Base-by-base conservation (phyloP, 2,329 filamentous ascomycete genomes). In the Diplodia mutila region DNA sequence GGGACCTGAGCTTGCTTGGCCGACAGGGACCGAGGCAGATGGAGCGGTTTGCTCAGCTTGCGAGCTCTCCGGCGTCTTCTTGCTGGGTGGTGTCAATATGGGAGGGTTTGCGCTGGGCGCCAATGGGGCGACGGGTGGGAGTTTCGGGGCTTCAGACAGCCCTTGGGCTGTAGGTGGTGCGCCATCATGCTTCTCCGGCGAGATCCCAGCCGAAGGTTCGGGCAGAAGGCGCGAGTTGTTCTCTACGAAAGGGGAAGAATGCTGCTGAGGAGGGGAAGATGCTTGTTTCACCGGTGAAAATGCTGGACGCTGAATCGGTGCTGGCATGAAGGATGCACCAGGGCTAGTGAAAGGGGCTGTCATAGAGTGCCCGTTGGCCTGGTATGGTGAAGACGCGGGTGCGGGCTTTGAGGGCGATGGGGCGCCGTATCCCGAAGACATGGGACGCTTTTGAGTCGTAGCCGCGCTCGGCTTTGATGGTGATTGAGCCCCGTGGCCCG, bases 11-110 rank as follows among this genome's bases (percentile, higher is more conserved):
- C 42, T 21, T 11, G 18, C 42, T 46, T 21, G 42, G n/a, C 42
- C 42, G n/a, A 11, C 39, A 46, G 39, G 18, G 6, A 21, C 25
- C 16, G 27, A 32, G 29, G 29, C 29, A 32, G 29, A 32, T 32
- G 29, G 9, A 0, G 23, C 6, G 4, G 27, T n/a, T 14, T 61
- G 18, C 27, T 66, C 39, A 6, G 21, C 25, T 12, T 59, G 53
- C 27, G 53, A 66, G 37, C 72, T 67, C 11, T 75, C 74, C 1
- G 74, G 75, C 27, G 70, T 72, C 68, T 82, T 80, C 79, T 91
- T 89, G 71, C 87, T 81, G 1, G 87, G 89, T 27, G 89, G 87
- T 18, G 85, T 87, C 61, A 88, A 75, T 67, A 88, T 87, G 70
- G 86, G 84, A 67, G 85, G 81, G 16, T 82, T 83, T 2, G 85